Conservation (phyloP, 768 basidiomycete genomes). For the Amanita jacksonii region DNA sequence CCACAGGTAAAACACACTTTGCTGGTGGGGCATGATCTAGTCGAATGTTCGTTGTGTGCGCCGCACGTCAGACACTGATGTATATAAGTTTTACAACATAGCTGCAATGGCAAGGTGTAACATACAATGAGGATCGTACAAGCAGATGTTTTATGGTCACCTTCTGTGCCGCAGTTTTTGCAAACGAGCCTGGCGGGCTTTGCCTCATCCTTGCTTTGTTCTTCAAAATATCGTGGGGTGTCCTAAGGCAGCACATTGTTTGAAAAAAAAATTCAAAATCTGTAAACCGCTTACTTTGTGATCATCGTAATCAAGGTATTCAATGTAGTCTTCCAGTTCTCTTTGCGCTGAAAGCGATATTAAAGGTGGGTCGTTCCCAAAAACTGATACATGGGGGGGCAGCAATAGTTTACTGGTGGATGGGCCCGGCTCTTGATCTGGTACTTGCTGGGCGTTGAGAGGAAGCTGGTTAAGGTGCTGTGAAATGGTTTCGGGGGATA, state of each 20-base stretch:
- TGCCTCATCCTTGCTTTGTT: slow-evolving; percentile 28
- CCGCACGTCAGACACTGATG: slow-evolving; percentile 73
- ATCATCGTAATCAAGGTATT: slow-evolving; percentile 70
- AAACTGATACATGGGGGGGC: slow-evolving; percentile 61
- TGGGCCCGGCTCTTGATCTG: neutral
- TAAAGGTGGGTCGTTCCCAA: slow-evolving; percentile 35
- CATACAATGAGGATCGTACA: slow-evolving; percentile 68
- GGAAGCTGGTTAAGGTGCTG: slow-evolving; percentile 13
- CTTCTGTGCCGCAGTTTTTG: slow-evolving; percentile 71
- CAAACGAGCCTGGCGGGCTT: slow-evolving; percentile 47
- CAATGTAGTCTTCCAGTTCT: slow-evolving; percentile 55
- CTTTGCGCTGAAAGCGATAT: slow-evolving; percentile 32
- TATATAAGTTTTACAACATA: slow-evolving; percentile 2
- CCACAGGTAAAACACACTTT: slow-evolving; percentile 76
- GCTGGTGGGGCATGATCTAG: slow-evolving; percentile 69
- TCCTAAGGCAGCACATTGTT: slow-evolving; percentile 25
- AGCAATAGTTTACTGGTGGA: slow-evolving; percentile 34
- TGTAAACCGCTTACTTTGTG: slow-evolving; percentile 34
- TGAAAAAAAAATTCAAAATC: neutral
- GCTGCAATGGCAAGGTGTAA: slow-evolving; percentile 9
- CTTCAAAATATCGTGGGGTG: slow-evolving; percentile 59
- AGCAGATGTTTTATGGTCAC: slow-evolving; percentile 55
- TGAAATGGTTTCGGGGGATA: slow-evolving; percentile 28
- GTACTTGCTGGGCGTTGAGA: slow-evolving; percentile 2
- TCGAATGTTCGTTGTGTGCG: slow-evolving; percentile 68